phyloP scores from a whole-genome alignment of 1,284 basidiomycete genomes.

The Waitea zeae region DNA sequence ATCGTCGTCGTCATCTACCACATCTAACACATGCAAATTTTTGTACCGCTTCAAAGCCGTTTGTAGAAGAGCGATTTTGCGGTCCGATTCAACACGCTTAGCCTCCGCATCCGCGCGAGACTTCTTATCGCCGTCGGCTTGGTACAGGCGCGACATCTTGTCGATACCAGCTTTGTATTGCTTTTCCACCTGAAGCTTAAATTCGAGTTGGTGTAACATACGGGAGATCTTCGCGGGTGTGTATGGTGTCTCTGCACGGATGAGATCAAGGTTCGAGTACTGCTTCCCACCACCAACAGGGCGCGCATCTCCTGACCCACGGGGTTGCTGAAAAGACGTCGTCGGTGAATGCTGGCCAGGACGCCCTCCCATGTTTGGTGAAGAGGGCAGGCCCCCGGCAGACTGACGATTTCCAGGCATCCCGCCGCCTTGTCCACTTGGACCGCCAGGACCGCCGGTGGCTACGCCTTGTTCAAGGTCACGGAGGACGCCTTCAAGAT shows the following conservation, averaged over 20 bases:
- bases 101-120: constrained; percentile 82
- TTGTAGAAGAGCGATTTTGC: constrained; percentile 88
- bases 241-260: constrained; percentile 94
- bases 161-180: constrained; percentile 98
- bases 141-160: constrained; percentile 94
- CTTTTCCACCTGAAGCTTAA: constrained; percentile 96
- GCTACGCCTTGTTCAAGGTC: too few species aligned
- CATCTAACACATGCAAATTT: constrained; percentile 87
- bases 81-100: constrained; percentile 88
- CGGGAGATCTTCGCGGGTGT: constrained; percentile 93
- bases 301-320: constrained; percentile 13
- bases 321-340: too few species aligned
- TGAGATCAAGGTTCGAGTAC: constrained; percentile 75
- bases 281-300: constrained; percentile 32
- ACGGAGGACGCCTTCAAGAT: constrained; percentile 77
- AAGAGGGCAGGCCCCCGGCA: constrained; percentile 20
- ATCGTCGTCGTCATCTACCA: constrained; percentile 70
- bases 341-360: constrained; percentile 18
- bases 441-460: too few species aligned
- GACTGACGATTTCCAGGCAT: constrained; percentile 21
- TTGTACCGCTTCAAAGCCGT: constrained; percentile 93
- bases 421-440: constrained; percentile 14
- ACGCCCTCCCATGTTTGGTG: constrained; percentile 11
- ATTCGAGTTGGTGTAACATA: constrained; percentile 98
- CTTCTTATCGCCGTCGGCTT: constrained; percentile 92